Percentiles rank a stretch among this genome's conserved stretches.
phyloP scores from a whole-genome alignment of 139 green algal species.

The Volvox africanus region DNA sequence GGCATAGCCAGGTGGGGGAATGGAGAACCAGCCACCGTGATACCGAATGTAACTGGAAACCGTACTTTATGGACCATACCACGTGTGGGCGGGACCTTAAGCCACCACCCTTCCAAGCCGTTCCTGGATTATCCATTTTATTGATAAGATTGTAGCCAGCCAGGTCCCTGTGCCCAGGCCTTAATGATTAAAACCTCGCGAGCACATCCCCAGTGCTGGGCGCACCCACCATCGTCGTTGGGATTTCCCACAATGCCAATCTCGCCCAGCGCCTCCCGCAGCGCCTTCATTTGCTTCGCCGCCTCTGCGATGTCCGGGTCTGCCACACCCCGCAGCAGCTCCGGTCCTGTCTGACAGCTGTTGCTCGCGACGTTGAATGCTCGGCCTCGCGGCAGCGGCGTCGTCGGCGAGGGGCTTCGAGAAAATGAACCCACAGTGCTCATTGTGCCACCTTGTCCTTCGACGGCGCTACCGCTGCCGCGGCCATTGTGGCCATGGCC shows the following conservation, averaged over 20 bases:
- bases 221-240: slow-evolving; percentile 41
- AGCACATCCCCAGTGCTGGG: too few species aligned
- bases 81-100: too few species aligned
- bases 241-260: slow-evolving; percentile 45
- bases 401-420: not conserved
- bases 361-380: not conserved
- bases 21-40: too few species aligned
- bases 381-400: not conserved
- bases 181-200: too few species aligned
- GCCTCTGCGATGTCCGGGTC: slow-evolving; percentile 33
- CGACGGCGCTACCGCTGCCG: not conserved
- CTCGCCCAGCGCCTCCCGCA: slow-evolving; percentile 38
- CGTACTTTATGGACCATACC: not conserved
- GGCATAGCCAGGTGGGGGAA: not conserved
- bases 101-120: too few species aligned
- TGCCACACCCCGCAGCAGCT: slow-evolving; percentile 14
- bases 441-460: not conserved
- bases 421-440: not conserved
- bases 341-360: not conserved
- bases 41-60: not conserved
- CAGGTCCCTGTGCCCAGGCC: too few species aligned
- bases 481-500: not conserved
- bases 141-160: too few species aligned
- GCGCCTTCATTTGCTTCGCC: slow-evolving; percentile 11
- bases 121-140: too few species aligned